Evolutionary conservation across 208 protist species (phyloP).

Genomic region (Vickermania ingenoplastis): DNA sequence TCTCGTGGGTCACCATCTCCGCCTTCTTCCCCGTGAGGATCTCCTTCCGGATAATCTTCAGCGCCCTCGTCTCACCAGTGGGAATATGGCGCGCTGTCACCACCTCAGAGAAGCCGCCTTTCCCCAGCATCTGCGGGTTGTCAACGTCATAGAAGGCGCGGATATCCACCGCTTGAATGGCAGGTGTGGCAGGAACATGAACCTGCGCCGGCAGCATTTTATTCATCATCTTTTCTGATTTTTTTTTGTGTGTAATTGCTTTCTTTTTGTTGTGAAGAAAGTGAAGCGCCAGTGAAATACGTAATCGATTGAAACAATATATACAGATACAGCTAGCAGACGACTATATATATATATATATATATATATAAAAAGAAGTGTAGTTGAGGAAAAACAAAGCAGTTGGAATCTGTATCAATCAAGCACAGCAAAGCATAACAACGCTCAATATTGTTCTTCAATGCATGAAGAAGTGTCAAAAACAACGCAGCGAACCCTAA

Average conservation of each 20-base stretch:
- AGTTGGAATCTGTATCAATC: too few relatives aligned
- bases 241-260: neutral
- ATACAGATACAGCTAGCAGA: too few relatives aligned
- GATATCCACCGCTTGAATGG: constrained; percentile 53
- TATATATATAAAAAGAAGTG: too few relatives aligned
- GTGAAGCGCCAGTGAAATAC: too few relatives aligned
- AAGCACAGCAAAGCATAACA: too few relatives aligned
- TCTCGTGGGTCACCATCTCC: constrained; percentile 79
- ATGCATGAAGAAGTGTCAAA: too few relatives aligned
- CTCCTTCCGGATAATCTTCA: constrained; percentile 68
- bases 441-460: too few relatives aligned
- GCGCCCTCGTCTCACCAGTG: constrained; percentile 47
- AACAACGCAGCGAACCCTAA: too few relatives aligned
- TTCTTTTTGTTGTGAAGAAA: constrained; percentile 2
- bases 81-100: constrained; percentile 45
- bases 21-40: constrained; percentile 63
- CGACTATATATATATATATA: too few relatives aligned
- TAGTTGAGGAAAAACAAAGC: too few relatives aligned
- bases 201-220: constrained; percentile 6
- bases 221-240: constrained; percentile 4
- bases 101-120: constrained; percentile 78
- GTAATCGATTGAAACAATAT: neutral
- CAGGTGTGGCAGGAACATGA: constrained; percentile 59
- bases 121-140: constrained; percentile 43
- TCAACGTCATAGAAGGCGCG: constrained; percentile 54